A percentile compares a stretch with the other conserved stretches of the same genome.
Evolutionary conservation across 768 basidiomycete genomes (phyloP).

Genomic region (Tephrocybe sp.): DNA sequence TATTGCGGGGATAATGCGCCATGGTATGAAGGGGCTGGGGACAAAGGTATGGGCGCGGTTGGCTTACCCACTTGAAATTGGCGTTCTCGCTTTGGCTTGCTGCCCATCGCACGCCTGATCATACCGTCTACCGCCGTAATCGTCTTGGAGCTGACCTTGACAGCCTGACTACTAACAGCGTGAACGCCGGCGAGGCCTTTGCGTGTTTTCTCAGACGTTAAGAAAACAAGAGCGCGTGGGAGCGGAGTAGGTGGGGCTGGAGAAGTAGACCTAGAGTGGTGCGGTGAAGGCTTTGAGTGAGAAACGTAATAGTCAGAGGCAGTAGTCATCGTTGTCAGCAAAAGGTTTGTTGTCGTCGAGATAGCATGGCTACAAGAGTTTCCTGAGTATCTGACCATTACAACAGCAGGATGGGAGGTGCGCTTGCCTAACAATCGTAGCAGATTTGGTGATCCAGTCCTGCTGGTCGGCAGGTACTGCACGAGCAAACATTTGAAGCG

Average conservation of each 20-base stretch:
- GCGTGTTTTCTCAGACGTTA: constrained; percentile 59
- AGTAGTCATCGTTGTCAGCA: constrained; percentile 58
- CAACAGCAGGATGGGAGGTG: no score
- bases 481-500: constrained; percentile 56
- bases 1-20: constrained; percentile 14
- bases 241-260: constrained; percentile 25
- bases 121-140: constrained; percentile 58
- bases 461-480: constrained; percentile 66
- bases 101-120: constrained; percentile 57
- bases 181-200: constrained; percentile 62
- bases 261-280: constrained; percentile 25
- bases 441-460: constrained; percentile 67
- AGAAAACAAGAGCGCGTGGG: constrained; percentile 52
- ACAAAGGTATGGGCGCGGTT: constrained; percentile 6
- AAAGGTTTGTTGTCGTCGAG: constrained; percentile 60
- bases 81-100: constrained; percentile 33
- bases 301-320: constrained; percentile 64
- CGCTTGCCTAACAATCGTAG: constrained; percentile 60
- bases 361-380: constrained; percentile 79
- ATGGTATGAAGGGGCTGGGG: constrained; percentile 6
- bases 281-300: constrained; percentile 52
- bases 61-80: constrained; percentile 7
- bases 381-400: no score
- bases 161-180: constrained; percentile 63
- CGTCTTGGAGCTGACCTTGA: constrained; percentile 64